Base-by-base conservation (phyloP, 2,329 filamentous ascomycete species). In the Chrysoporthe austroafricana region DNA sequence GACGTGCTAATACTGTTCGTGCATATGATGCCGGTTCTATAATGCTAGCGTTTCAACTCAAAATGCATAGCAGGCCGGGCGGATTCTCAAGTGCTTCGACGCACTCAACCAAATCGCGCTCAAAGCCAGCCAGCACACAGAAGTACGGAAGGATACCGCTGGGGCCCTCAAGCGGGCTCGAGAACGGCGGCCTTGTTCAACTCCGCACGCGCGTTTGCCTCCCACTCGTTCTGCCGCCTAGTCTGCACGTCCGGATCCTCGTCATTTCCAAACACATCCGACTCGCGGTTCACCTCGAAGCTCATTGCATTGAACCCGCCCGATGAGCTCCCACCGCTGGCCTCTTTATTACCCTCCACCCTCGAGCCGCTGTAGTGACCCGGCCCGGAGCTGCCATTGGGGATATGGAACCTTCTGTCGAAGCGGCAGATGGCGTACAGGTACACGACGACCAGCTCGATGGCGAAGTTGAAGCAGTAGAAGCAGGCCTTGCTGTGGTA, bases 381-480 rank as follows among this genome's bases (percentile, higher is more conserved):
- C 3, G 69, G 69, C 14, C 43, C 62, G 39, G 48, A 64, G 26
- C 74, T 74, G 32, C 73, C 69, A 63, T 77, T 71, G 21, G 71
- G 69, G 62, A 77, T 81, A 74, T 90, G 85, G 80, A 95, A 96
- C 54, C 91, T 86, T 70, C 84, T 83, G 76, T 97, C 94, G 70
- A 96, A 88, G 43, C 93, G 85, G 26, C 85, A 78, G 18, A 91
- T 74, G 0, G 89, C 84, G 78, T 92, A 95, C 9, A 89, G 79
- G 64, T 84, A 85, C 4, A 95, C 84, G 48, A 93, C 88, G 34
- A 91, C 75, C 52, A 94, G 80, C 78, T 97, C 94, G 48, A 94
- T 82, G 18, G 81, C 81, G 75, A 92, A 96, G 79, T 92, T 91
- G 81, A 96, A 92, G 74, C 88, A 79, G 80, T 96, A 97, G 81